Conservation (phyloP, 768 basidiomycete genomes). For the Pulveroboletus frians region DNA sequence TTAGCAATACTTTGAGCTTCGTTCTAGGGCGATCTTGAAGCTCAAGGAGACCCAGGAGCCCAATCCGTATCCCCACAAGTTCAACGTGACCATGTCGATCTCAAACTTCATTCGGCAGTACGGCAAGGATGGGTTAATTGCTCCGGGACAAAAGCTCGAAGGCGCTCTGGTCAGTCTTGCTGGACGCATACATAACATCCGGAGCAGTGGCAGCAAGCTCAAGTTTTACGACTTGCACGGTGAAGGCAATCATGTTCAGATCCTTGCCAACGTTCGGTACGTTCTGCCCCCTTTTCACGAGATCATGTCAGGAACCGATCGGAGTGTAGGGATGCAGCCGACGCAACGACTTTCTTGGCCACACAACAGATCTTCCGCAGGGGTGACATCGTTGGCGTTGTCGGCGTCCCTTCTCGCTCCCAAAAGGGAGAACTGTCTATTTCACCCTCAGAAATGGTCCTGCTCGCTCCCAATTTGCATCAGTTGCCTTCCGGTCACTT, state of each 20-base stretch:
- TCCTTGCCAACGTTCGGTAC: slow-evolving; percentile 86
- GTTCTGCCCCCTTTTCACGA: slow-evolving; percentile 24
- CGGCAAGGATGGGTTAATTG: slow-evolving; percentile 65
- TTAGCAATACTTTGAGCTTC: slow-evolving; percentile 96
- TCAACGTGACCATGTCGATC: slow-evolving; percentile 79
- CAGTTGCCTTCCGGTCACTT: slow-evolving; percentile 90
- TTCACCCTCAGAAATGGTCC: slow-evolving; percentile 69
- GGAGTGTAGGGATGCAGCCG: slow-evolving; percentile 48
- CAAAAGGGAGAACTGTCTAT: slow-evolving; percentile 96
- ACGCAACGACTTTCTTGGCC: slow-evolving; percentile 59
- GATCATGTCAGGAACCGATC: slow-evolving; percentile 16
- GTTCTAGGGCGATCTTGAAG: slow-evolving; percentile 81
- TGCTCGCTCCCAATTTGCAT: slow-evolving; percentile 94
- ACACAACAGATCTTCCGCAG: slow-evolving; percentile 86
- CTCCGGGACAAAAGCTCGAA: slow-evolving; percentile 61
- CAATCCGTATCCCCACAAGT: slow-evolving; percentile 99
- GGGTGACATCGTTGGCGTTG: slow-evolving; percentile 94
- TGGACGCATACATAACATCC: slow-evolving; percentile 89
- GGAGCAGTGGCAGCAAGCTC: slow-evolving; percentile 76
- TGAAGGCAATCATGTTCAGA: slow-evolving; percentile 90
- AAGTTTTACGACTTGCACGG: slow-evolving; percentile 92
- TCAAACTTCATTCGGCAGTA: slow-evolving; percentile 68
- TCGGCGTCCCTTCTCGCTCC: slow-evolving; percentile 83
- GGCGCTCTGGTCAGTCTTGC: slow-evolving; percentile 62
- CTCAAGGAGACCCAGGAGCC: slow-evolving; percentile 81